These are phyloP conservation scores for Nemania bipapillata DNA, from an alignment of 2,329 filamentous ascomycete species.

Conservation along the genomic window DNA sequence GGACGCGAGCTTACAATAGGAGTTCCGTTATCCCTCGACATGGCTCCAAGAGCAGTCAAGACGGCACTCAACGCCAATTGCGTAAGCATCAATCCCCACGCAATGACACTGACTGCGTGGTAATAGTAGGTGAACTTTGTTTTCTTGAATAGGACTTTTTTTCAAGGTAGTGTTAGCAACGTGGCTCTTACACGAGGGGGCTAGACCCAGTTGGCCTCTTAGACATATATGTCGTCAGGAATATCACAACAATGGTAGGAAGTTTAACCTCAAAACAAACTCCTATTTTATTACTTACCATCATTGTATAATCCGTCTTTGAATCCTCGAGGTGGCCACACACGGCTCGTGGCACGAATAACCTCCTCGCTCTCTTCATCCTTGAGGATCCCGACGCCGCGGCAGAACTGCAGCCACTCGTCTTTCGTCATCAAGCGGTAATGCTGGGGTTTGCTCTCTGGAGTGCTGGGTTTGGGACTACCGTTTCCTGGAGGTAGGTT, in stretches of 20 bases:
- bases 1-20: conserved; percentile 52
- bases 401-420: conserved; percentile 61
- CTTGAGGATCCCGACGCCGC: conserved; percentile 59
- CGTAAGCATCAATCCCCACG: conserved; percentile 60
- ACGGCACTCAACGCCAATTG: conserved; percentile 62
- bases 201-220: neutral
- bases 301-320: conserved; percentile 62
- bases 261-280: neutral
- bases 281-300: conserved; percentile 30
- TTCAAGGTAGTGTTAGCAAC: neutral
- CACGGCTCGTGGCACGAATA: conserved; percentile 56
- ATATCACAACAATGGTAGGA: neutral
- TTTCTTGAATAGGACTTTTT: conserved; percentile 44
- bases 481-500: neutral
- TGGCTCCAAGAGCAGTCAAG: conserved; percentile 62
- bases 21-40: conserved; percentile 53
- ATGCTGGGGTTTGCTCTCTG: neutral
- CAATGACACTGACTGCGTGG: conserved; percentile 56
- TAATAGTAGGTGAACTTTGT: conserved; percentile 59
- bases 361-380: conserved; percentile 59
- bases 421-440: conserved; percentile 56
- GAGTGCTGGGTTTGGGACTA: neutral
- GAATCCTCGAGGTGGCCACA: conserved; percentile 62
- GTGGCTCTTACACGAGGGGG: neutral
- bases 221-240: neutral